phyloP scores from a whole-genome alignment of 306 rosid species.

The Malus asiatica region DNA sequence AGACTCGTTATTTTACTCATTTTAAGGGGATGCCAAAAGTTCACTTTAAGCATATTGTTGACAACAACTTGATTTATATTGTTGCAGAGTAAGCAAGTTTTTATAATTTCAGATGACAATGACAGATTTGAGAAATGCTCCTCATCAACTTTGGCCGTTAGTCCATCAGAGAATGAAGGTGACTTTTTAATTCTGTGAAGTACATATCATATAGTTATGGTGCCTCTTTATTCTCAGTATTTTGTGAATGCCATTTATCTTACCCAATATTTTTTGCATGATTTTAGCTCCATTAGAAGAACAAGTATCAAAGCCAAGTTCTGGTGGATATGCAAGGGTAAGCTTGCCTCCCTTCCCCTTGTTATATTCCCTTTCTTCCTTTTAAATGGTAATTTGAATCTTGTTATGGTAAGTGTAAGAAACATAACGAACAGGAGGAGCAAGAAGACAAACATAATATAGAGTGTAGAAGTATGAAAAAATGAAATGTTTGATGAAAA shows the following conservation, averaged over 20 bases:
- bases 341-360: constrained; percentile 15
- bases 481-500: no score
- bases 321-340: constrained; percentile 38
- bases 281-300: constrained; percentile 30
- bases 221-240: not conserved
- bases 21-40: not conserved
- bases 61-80: not conserved
- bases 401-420: not conserved
- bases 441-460: not conserved
- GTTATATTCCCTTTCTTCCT: not conserved
- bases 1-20: not conserved
- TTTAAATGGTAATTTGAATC: not conserved
- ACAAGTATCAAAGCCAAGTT: constrained; percentile 15
- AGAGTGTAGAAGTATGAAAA: not conserved
- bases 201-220: not conserved
- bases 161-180: constrained; percentile 31
- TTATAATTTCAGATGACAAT: constrained; percentile 18
- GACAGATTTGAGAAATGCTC: constrained; percentile 14
- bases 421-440: not conserved
- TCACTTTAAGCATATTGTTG: not conserved
- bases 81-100: constrained; percentile 25
- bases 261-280: not conserved
- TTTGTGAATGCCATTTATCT: not conserved
- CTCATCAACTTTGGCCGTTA: constrained; percentile 28
- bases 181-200: not conserved